phyloP scores from a whole-genome alignment of 805 yeast genomes.

The Aciculoconidium aculeatum region DNA sequence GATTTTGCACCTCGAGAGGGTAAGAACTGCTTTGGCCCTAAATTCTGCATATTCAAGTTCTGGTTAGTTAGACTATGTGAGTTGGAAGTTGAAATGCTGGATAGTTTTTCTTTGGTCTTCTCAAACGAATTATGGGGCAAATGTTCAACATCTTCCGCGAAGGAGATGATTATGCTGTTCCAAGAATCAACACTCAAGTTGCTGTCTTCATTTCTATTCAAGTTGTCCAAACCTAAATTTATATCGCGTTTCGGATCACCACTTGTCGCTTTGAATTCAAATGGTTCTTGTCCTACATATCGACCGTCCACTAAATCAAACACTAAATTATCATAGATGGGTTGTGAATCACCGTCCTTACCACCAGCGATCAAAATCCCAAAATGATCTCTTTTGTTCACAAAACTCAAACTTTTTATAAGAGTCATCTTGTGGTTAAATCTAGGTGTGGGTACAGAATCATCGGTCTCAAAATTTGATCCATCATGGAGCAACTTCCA shows the following conservation, averaged over 20 bases:
- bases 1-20: slow-evolving; percentile 4
- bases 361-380: slow-evolving; percentile 57
- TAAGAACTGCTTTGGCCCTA: slow-evolving; percentile 10
- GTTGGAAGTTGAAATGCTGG: neutral
- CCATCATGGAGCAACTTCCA: slow-evolving; percentile 51
- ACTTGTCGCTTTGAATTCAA: slow-evolving; percentile 12
- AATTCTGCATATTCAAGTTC: slow-evolving; percentile 2
- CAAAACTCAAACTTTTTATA: slow-evolving; percentile 31
- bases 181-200: slow-evolving; percentile 25
- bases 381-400: slow-evolving; percentile 33
- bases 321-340: slow-evolving; percentile 28
- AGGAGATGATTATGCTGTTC: slow-evolving; percentile 29
- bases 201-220: slow-evolving; percentile 13
- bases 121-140: slow-evolving; percentile 7
- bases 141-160: slow-evolving; percentile 20
- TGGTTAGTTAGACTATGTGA: slow-evolving; percentile 1
- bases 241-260: slow-evolving; percentile 10
- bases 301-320: slow-evolving; percentile 41
- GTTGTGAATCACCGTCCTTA: slow-evolving; percentile 27
- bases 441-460: slow-evolving; percentile 31
- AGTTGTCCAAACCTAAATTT: slow-evolving; percentile 9
- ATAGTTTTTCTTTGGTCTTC: too few species aligned
- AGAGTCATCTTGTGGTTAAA: slow-evolving; percentile 49
- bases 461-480: slow-evolving; percentile 13
- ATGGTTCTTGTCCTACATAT: slow-evolving; percentile 21